Conservation (phyloP, 441 rosid species). For the Populus hybrid region DNA sequence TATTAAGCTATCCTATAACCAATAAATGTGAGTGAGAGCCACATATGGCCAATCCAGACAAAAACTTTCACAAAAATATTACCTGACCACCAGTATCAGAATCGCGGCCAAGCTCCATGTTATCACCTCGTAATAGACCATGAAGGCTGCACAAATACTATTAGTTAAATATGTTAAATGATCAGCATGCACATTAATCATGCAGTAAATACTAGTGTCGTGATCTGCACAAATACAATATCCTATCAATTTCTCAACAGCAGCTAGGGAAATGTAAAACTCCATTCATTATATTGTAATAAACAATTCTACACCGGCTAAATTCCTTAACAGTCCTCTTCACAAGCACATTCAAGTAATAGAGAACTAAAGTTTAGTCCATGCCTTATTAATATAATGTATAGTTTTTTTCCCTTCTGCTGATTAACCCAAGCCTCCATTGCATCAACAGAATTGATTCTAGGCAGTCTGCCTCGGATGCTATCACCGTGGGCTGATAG, state of each 20-base stretch:
- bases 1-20: neutral
- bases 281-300: neutral
- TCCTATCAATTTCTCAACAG: neutral
- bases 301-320: neutral
- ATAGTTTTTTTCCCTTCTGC: conserved; percentile 87
- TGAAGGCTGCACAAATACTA: conserved; percentile 77
- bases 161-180: conserved; percentile 29
- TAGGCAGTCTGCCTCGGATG: conserved; percentile 62
- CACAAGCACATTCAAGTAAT: conserved; percentile 11
- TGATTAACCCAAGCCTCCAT: conserved; percentile 90
- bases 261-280: neutral
- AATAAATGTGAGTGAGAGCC: neutral
- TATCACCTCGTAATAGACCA: conserved; percentile 93
- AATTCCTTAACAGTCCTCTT: conserved; percentile 7
- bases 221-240: neutral
- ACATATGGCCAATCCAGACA: neutral
- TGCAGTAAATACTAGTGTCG: conserved; percentile 10
- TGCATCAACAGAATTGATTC: conserved; percentile 79
- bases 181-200: conserved; percentile 18
- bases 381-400: conserved; percentile 87
- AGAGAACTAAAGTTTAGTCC: conserved; percentile 31
- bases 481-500: conserved; percentile 55
- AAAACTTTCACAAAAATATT: conserved; percentile 1
- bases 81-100: conserved; percentile 99
- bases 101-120: conserved; percentile 99